Percentiles rank a stretch among this genome's conserved stretches.
Evolutionary conservation across 208 protist genomes (phyloP).

Genomic region (Balamuthia mandrillaris): DNA sequence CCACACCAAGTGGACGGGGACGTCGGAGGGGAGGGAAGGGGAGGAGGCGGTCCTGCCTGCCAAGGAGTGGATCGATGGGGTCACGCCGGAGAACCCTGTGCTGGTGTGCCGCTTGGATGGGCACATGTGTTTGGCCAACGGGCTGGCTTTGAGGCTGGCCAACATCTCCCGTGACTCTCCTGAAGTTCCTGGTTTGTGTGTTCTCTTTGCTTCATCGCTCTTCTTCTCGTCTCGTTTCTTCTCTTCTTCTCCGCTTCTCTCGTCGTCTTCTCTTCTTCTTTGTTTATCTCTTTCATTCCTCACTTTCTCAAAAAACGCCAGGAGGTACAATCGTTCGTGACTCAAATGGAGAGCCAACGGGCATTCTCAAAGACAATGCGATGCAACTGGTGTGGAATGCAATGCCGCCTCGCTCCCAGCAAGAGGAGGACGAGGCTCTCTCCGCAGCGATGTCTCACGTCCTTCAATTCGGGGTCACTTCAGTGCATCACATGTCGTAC

Average conservation of each 20-base stretch:
- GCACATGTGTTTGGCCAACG: constrained; percentile 41
- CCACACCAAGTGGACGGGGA: constrained; percentile 6
- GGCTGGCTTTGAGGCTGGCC: not conserved
- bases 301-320: too few relatives aligned
- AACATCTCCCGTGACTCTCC: constrained; percentile 10
- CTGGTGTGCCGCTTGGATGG: constrained; percentile 33
- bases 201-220: too few relatives aligned
- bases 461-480: constrained; percentile 29
- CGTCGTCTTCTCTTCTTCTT: too few relatives aligned
- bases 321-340: too few relatives aligned
- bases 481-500: constrained; percentile 38
- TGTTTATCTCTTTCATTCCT: too few relatives aligned
- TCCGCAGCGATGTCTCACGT: constrained; percentile 4
- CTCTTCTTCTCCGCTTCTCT: too few relatives aligned
- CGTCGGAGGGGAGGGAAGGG: not conserved
- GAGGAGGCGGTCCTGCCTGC: too few relatives aligned
- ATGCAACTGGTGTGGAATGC: constrained; percentile 23
- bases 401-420: not conserved
- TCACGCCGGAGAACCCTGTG: not conserved
- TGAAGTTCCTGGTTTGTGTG: not conserved
- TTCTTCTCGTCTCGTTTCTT: too few relatives aligned
- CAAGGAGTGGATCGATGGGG: constrained; percentile 12
- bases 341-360: not conserved
- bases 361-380: constrained; percentile 32
- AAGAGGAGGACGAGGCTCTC: not conserved